Evolutionary conservation across 2,329 filamentous ascomycete genomes (phyloP), one percentile per base, ranked within the genome.

Genomic region (Blumeria graminis): DNA sequence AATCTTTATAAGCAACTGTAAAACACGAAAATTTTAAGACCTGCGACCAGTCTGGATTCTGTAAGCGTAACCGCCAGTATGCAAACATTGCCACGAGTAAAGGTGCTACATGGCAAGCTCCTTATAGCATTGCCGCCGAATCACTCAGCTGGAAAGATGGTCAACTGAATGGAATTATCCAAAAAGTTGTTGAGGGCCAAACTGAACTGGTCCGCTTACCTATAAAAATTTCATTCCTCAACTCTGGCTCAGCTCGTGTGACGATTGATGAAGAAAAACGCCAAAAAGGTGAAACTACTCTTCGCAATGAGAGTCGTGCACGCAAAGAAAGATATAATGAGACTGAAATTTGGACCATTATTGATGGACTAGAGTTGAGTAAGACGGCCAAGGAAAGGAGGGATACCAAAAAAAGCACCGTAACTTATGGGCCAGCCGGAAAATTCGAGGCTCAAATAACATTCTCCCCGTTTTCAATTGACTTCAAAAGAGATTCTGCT

Each of bases 21-120:
- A 98, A 98, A 72, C 84, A 94, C 67, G 81, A 94, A 65, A 89
- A 94, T 69, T 98, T 96, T 76, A 98, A 96, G 68, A 94, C 84
- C 64, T 98, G 92, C 72, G 73, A 84, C 62, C 90, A 98, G 68
- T 92, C 90, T 4, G 92, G 92, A 64, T 98, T 98, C 73, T 98
- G 92, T 72, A 92, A 88, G 68, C 85, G 92, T 61, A 96, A 96
- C 71, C 81, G 92, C 68, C 84, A 79, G 41, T 89, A 85, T 67
- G 92, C 92, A 67, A 89, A 96, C 69, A 73, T 77, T 60, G 87
- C 81, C 60, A 70, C 77, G 50, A 71, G 78, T 45, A 71, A 78
- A 57, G 80, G 78, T 58, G 75, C 78, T 8, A 73, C 75, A 33
- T 95, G 87, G 84, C 73, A 74, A 61, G 81, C 87, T 7, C 90